These are phyloP conservation scores for Pestalotiopsis sp. DNA, from an alignment of 2,329 filamentous ascomycete species.

Conservation along the genomic window DNA sequence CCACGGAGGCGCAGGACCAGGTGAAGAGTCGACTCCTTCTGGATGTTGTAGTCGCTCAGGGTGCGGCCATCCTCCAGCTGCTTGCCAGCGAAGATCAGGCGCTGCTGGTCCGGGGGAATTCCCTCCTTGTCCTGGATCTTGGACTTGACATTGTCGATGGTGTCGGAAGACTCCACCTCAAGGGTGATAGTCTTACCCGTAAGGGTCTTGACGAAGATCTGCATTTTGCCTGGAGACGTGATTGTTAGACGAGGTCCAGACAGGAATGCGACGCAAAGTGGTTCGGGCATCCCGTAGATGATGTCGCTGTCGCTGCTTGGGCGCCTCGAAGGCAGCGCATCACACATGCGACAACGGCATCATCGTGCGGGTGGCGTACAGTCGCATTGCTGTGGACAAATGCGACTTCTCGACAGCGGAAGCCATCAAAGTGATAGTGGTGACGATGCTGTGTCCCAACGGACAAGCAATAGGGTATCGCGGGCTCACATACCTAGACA, in stretches of 20 bases:
- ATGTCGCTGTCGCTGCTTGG: not conserved
- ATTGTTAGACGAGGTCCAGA: constrained; percentile 7
- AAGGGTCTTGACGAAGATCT: constrained; percentile 82
- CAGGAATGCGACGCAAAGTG: not conserved
- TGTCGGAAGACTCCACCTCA: constrained; percentile 99
- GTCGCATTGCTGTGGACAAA: not conserved
- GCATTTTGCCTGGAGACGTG: constrained; percentile 62
- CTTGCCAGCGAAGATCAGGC: constrained; percentile 99
- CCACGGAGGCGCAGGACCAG: constrained; percentile 97
- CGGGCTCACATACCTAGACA: constrained; percentile 61
- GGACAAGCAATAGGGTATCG: not conserved
- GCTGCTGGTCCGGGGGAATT: constrained; percentile 98
- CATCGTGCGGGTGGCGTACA: not conserved
- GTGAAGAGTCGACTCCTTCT: constrained; percentile 99
- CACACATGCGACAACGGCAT: not conserved
- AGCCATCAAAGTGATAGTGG: not conserved
- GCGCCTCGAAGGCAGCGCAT: not conserved
- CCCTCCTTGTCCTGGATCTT: constrained; percentile 99
- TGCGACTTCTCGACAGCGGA: not conserved
- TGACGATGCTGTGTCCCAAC: not conserved
- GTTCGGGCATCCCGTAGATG: not conserved
- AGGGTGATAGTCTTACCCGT: constrained; percentile 99
- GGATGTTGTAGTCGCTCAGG: constrained; percentile 99
- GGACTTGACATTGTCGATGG: constrained; percentile 99
- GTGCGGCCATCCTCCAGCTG: constrained; percentile 99